Percentiles rank a stretch among this genome's conserved stretches.
Evolutionary conservation across 2,329 filamentous ascomycete genomes (phyloP).

Genomic region (Diaporthe sp.): DNA sequence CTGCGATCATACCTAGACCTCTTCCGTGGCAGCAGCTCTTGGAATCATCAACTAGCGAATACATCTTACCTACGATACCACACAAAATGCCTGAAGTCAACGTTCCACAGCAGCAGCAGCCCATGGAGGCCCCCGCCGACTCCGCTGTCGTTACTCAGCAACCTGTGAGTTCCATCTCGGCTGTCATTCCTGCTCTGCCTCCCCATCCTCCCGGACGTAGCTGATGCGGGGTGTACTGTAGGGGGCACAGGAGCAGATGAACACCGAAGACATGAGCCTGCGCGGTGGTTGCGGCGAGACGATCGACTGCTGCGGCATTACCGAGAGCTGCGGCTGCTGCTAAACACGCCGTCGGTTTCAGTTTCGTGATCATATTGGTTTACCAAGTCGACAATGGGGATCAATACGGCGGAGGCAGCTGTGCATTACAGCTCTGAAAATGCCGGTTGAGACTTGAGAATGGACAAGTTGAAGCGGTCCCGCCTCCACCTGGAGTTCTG

Average conservation of each 20-base stretch:
- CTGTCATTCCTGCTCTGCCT: too few species aligned
- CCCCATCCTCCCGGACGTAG: neutral
- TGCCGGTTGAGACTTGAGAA: neutral
- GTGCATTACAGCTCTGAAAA: too few species aligned
- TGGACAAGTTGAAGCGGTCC: neutral
- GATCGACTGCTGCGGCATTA: conserved; percentile 40
- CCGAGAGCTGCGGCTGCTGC: conserved; percentile 39
- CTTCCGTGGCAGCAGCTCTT: neutral
- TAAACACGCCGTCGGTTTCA: neutral
- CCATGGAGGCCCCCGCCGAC: conserved; percentile 30
- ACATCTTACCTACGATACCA: neutral
- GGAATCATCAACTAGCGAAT: neutral
- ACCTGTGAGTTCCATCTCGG: conserved; percentile 10
- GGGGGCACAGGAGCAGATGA: conserved; percentile 21
- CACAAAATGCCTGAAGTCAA: conserved; percentile 33
- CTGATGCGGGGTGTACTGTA: neutral
- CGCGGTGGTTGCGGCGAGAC: conserved; percentile 40
- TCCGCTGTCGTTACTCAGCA: conserved; percentile 26
- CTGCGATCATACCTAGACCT: neutral
- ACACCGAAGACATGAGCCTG: conserved; percentile 31
- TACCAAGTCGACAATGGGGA: neutral
- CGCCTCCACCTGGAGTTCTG: neutral
- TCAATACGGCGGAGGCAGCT: neutral
- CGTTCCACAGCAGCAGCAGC: conserved; percentile 30
- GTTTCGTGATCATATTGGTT: too few species aligned